Base-by-base conservation (phyloP, 2,329 filamentous ascomycete genomes). In the Gyromitra esculenta region DNA sequence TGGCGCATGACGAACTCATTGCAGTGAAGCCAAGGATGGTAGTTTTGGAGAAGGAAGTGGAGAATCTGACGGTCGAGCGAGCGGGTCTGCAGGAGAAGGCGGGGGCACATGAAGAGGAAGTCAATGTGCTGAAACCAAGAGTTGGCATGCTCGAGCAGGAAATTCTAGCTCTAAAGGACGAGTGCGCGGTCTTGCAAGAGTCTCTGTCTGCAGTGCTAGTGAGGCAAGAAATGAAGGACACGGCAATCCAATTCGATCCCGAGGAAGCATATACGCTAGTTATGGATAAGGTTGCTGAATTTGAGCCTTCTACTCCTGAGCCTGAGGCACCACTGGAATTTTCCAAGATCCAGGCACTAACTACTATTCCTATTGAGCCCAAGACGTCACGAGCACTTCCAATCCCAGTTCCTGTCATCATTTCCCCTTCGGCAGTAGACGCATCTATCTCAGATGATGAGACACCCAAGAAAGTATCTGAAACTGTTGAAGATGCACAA, bases 291-390 rank as follows among this genome's bases (percentile, higher is more conserved):
- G 74, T 71, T 21, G 73, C 73, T 39, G 73, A 72, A 25, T 62
- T 79, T 43, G 77, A 73, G 60, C 76, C 76, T 45, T 71, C 68
- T 5, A 64, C 73, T 13, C 73, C 77, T 31, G 70, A 67, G 45
- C 71, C 75, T 39, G 78, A 77, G 59, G 62, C 60, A 8, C 59
- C 43, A 25, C 65, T 80, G 37, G 75, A 68, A 8, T 81, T 85
- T 54, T 85, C 86, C 25, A 80, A 80, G 4, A 84, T 88, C 69
- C 79, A 82, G 50, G 85, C 85, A 1, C 83, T 86, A 65, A 82
- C 86, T 76, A 85, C 85, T 0, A 82, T 84, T 15, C 87, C 87
- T 11, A 81, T 85, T 11, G 81, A 82, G 15, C 83, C 83, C 31
- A 78, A 80, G n/a, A 25, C 65, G 13, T 72, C 48, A 45, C 67